Percentiles rank a stretch among this genome's conserved stretches.
Conservation (phyloP, 331 rosid genomes). For the Pyrus hybrid region DNA sequence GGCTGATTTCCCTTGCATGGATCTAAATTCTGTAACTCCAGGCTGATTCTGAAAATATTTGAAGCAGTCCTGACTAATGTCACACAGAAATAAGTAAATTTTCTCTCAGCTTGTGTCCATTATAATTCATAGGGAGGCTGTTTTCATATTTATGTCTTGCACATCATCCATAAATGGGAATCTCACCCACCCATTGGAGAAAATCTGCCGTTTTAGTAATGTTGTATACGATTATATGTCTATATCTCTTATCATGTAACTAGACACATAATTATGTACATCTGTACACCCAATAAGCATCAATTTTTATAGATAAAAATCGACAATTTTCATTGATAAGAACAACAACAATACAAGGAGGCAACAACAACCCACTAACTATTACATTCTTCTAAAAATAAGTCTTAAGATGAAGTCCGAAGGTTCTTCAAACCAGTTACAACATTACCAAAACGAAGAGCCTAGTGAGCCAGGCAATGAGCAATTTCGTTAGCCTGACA, state of each 20-base stretch:
- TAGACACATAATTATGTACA: background rate
- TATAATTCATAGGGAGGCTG: background rate
- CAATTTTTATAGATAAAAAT: background rate
- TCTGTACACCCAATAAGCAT: background rate
- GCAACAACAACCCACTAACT: background rate
- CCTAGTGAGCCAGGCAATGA: background rate
- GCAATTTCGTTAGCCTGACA: too few relatives aligned
- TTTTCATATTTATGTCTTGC: slow-evolving; percentile 1
- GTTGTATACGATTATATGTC: too few relatives aligned
- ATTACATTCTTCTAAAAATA: background rate
- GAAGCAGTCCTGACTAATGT: background rate
- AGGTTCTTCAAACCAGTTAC: background rate
- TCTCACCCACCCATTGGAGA: background rate
- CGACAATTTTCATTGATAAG: background rate
- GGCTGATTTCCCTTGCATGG: background rate
- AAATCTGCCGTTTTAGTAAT: too few relatives aligned
- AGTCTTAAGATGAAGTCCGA: background rate
- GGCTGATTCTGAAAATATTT: background rate
- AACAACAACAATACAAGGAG: background rate
- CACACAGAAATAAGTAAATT: background rate
- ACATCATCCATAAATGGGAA: background rate
- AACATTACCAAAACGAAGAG: background rate
- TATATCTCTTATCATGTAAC: background rate
- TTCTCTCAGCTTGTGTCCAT: background rate
- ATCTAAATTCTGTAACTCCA: too few relatives aligned